Conservation (phyloP, 345 rosid species). For the Gossypioides kirkii region DNA sequence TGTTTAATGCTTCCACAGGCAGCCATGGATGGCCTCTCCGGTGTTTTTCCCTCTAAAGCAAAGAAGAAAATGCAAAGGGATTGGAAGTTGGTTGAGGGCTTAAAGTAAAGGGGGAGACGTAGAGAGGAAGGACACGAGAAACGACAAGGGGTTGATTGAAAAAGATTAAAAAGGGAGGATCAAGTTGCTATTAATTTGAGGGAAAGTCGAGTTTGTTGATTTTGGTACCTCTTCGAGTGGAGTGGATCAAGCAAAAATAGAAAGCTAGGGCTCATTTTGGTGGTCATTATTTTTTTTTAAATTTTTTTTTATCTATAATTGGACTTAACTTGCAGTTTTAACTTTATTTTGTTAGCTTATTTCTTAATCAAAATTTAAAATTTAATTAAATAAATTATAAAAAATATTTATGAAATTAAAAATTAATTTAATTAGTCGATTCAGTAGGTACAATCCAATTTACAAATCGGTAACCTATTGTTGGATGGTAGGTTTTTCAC, state of each 20-base stretch:
- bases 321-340: no score
- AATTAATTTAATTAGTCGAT: no score
- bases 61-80: slow-evolving; percentile 1
- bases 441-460: no score
- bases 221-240: slow-evolving; percentile 15
- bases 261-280: slow-evolving; percentile 18
- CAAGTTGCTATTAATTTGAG: slow-evolving; percentile 24
- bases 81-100: neutral
- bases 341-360: no score
- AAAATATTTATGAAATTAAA: no score
- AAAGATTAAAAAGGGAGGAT: slow-evolving; percentile 25
- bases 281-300: slow-evolving; percentile 29
- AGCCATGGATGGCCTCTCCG: slow-evolving; percentile 44
- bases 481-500: neutral
- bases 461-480: no score
- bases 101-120: neutral
- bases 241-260: slow-evolving; percentile 30
- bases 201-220: slow-evolving; percentile 1
- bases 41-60: neutral
- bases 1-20: slow-evolving; percentile 67
- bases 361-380: no score
- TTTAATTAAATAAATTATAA: no score
- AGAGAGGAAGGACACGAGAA: slow-evolving; percentile 29
- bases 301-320: no score
- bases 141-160: slow-evolving; percentile 14